phyloP scores from a whole-genome alignment of 768 basidiomycete genomes.

The Cyathus striatus region DNA sequence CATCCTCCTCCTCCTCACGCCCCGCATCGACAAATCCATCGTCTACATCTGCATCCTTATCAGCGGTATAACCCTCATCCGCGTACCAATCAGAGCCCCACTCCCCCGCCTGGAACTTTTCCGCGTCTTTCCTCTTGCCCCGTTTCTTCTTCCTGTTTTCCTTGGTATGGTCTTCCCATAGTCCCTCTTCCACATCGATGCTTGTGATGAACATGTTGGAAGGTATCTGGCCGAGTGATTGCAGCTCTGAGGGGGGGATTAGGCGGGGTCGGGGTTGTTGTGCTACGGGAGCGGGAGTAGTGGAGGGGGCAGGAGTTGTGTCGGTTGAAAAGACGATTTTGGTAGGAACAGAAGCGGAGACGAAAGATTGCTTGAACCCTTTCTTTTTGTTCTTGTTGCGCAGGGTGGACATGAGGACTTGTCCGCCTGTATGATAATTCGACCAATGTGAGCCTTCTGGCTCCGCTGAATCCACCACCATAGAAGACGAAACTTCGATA shows the following conservation, averaged over 20 bases:
- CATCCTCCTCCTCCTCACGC: slow-evolving; percentile 8
- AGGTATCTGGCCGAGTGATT: slow-evolving; percentile 44
- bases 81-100: background rate
- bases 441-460: background rate
- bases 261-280: slow-evolving; percentile 23
- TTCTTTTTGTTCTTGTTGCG: slow-evolving; percentile 75
- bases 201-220: slow-evolving; percentile 66
- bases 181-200: slow-evolving; percentile 58
- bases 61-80: slow-evolving; percentile 5
- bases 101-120: slow-evolving; percentile 5
- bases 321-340: slow-evolving; percentile 50
- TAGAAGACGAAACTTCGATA: no score
- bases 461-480: no score
- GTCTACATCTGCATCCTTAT: slow-evolving; percentile 8
- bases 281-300: background rate
- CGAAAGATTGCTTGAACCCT: slow-evolving; percentile 54
- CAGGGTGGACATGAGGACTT: slow-evolving; percentile 46
- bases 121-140: slow-evolving; percentile 10
- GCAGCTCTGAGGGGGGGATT: slow-evolving; percentile 61
- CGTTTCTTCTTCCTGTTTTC: slow-evolving; percentile 23
- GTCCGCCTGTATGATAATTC: slow-evolving; percentile 6
- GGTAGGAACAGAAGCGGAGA: slow-evolving; percentile 30
- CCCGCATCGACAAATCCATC: no score
- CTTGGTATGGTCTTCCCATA: slow-evolving; percentile 34
- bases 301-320: background rate